phyloP scores from a whole-genome alignment of 2,329 filamentous ascomycete genomes.

The Leptoxyphium fumago region DNA sequence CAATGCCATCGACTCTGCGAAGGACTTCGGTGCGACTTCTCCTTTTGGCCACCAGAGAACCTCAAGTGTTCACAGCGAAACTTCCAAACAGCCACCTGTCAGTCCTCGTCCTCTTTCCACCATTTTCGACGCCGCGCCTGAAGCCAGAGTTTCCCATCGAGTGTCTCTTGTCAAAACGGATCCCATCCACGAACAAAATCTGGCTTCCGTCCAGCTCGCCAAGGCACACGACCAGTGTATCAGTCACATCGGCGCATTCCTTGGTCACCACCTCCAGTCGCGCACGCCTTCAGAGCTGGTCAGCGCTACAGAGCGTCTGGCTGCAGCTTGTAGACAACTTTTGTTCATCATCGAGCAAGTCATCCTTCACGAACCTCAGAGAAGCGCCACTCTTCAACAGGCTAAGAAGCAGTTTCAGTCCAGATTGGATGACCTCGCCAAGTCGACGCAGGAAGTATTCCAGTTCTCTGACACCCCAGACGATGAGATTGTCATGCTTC shows the following conservation, averaged over 20 bases:
- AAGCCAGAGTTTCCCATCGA: conserved; percentile 14
- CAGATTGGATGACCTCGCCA: conserved; percentile 64
- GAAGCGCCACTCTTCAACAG: conserved; percentile 50
- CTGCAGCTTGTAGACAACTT: conserved; percentile 64
- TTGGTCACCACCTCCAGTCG: conserved; percentile 87
- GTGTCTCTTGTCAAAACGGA: conserved; percentile 14
- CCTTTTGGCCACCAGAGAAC: neutral
- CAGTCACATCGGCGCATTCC: conserved; percentile 82
- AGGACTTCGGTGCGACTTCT: conserved; percentile 4
- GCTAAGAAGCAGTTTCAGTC: conserved; percentile 65
- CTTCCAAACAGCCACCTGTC: neutral
- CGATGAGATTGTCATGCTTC: conserved; percentile 63
- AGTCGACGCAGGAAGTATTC: conserved; percentile 67
- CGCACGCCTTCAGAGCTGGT: conserved; percentile 74
- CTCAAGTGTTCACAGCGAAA: neutral
- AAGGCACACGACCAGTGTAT: conserved; percentile 76
- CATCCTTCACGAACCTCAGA: conserved; percentile 51
- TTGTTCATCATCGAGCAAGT: conserved; percentile 70
- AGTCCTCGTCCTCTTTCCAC: neutral
- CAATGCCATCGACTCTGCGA: conserved; percentile 9
- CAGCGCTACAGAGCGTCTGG: conserved; percentile 67
- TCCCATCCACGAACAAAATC: conserved; percentile 34
- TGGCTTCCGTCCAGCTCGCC: conserved; percentile 72
- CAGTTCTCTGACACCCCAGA: conserved; percentile 51
- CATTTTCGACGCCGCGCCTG: conserved; percentile 5